phyloP scores from a whole-genome alignment of 306 rosid species.

The Arachis hypogaea region DNA sequence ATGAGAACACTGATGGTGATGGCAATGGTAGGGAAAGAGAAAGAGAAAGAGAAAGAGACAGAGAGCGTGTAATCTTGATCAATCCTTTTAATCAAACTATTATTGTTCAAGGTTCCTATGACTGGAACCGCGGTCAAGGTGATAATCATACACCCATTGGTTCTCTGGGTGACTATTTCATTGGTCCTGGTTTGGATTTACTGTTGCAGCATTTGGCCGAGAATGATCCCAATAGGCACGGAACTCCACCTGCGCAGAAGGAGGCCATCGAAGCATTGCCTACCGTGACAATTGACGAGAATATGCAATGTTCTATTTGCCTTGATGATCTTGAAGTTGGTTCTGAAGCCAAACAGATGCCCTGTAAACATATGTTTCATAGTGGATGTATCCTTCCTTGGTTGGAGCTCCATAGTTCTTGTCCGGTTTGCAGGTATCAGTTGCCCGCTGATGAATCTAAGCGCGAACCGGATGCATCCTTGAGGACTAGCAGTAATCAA shows the following conservation, averaged over 20 bases:
- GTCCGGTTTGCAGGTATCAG: constrained; percentile 82
- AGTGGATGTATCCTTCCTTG: constrained; percentile 73
- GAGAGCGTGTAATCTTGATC: constrained; percentile 65
- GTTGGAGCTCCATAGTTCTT: constrained; percentile 86
- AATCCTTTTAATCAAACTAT: constrained; percentile 68
- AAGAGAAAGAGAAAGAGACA: constrained; percentile 55
- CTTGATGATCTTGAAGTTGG: constrained; percentile 75
- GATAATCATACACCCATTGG: constrained; percentile 55
- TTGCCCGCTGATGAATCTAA: constrained; percentile 66
- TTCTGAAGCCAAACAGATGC: constrained; percentile 78
- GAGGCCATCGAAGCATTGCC: constrained; percentile 76
- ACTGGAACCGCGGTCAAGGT: constrained; percentile 42
- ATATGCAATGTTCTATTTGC: constrained; percentile 76
- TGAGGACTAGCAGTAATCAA: constrained; percentile 41
- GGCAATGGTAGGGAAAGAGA: constrained; percentile 41
- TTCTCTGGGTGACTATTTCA: constrained; percentile 71
- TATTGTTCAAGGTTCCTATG: constrained; percentile 58
- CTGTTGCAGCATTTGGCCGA: constrained; percentile 80
- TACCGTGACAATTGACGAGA: constrained; percentile 50
- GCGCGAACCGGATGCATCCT: constrained; percentile 46
- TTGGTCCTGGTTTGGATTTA: constrained; percentile 76
- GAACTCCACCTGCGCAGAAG: constrained; percentile 79
- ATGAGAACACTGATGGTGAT: constrained; percentile 51
- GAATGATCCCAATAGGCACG: constrained; percentile 79
- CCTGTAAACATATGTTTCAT: constrained; percentile 83